These are phyloP conservation scores for Termitomyces heimii DNA, from an alignment of 768 basidiomycete genomes.

Conservation along the genomic window DNA sequence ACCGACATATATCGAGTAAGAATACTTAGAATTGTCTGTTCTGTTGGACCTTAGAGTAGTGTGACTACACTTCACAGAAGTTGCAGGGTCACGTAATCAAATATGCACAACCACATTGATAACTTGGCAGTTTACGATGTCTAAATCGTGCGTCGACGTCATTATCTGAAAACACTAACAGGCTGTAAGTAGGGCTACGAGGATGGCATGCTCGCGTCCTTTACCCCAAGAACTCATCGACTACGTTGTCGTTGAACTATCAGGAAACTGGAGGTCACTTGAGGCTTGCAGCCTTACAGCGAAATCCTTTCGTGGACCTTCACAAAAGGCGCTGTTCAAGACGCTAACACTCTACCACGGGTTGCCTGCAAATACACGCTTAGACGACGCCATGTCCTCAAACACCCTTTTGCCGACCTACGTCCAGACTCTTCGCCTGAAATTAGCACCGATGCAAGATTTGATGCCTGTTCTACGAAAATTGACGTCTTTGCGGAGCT, in stretches of 20 bases:
- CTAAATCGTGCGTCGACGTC: not conserved
- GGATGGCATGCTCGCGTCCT: not conserved
- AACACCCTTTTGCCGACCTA: not conserved
- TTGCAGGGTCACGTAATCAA: too few species aligned
- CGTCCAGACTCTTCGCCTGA: not conserved
- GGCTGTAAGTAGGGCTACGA: too few species aligned
- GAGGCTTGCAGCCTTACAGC: slow-evolving; percentile 1
- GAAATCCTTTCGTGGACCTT: not conserved
- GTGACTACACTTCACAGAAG: too few species aligned
- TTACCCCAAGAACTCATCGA: slow-evolving; percentile 4
- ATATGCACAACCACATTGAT: too few species aligned
- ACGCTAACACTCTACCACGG: not conserved
- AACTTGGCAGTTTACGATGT: not conserved
- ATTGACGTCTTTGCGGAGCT: not conserved
- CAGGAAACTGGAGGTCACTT: slow-evolving; percentile 3
- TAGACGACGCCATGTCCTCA: not conserved
- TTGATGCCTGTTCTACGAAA: not conserved
- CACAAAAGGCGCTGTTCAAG: slow-evolving; percentile 1
- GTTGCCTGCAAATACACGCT: not conserved
- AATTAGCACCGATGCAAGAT: not conserved
- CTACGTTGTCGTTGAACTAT: slow-evolving; percentile 1
- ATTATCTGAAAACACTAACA: not conserved
- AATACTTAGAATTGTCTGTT: too few species aligned
- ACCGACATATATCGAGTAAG: not conserved
- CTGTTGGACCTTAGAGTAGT: too few species aligned